These are phyloP conservation scores for Eucalyptus paniculata DNA, from an alignment of 345 rosid species.

Conservation along the genomic window DNA sequence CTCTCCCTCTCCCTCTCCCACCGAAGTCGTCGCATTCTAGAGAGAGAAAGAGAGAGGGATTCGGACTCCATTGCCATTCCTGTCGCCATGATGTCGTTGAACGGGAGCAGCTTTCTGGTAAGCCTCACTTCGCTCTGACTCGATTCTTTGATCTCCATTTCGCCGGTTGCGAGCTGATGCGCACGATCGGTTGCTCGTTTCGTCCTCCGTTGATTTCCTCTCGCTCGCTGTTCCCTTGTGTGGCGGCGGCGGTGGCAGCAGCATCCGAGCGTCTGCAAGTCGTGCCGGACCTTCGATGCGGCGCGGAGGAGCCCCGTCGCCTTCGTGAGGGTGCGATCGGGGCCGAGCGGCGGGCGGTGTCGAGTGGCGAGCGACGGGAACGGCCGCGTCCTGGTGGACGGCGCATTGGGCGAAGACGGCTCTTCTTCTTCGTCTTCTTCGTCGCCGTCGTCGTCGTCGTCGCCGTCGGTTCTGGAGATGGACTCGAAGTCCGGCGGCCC, in stretches of 20 bases:
- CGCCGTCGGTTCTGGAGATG: slow-evolving; percentile 24
- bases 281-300: not conserved
- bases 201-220: not conserved
- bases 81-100: slow-evolving; percentile 37
- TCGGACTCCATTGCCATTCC: not conserved
- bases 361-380: not conserved
- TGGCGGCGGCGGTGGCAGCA: not conserved
- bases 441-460: not conserved
- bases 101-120: slow-evolving; percentile 21
- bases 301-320: not conserved
- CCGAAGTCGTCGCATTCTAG: not conserved
- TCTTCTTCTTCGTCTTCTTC: not conserved
- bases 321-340: not conserved
- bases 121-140: not conserved
- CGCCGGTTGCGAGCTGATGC: not conserved
- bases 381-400: not conserved
- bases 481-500: slow-evolving; percentile 37
- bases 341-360: not conserved
- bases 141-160: not conserved
- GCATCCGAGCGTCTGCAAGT: not conserved
- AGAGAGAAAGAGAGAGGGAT: not conserved
- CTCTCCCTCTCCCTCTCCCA: not conserved
- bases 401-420: not conserved
- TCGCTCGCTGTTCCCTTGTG: not conserved
- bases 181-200: not conserved